A percentile compares a stretch with the other conserved stretches of the same genome.
Conservation (phyloP, 73 alveolate species). For the Durusdinium trenchii region DNA sequence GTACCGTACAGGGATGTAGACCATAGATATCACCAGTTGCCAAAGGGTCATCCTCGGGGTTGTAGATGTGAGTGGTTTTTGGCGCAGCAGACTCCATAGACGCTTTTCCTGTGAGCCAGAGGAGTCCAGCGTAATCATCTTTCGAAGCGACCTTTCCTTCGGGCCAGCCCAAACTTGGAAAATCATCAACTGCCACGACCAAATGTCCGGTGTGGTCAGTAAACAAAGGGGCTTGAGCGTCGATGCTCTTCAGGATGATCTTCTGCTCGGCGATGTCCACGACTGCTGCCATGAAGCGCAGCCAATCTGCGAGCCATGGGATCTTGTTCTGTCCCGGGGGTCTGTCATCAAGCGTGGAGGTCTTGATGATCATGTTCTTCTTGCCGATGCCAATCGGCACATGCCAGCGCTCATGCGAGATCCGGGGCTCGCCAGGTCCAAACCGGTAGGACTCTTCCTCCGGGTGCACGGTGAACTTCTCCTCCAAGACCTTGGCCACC, state of each 20-base stretch:
- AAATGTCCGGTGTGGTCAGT: background rate
- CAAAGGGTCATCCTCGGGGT: conserved; percentile 11
- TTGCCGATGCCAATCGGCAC: conserved; percentile 23
- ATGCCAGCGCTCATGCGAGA: background rate
- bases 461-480: background rate
- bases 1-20: background rate
- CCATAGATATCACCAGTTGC: background rate
- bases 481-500: background rate
- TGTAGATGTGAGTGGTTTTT: conserved; percentile 8
- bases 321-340: background rate
- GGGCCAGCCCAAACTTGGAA: background rate
- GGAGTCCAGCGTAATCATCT: conserved; percentile 2
- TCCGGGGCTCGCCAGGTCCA: conserved; percentile 20
- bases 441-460: conserved; percentile 33
- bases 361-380: background rate
- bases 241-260: background rate
- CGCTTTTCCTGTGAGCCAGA: background rate
- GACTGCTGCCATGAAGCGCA: background rate
- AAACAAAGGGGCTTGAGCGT: background rate
- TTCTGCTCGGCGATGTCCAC: background rate
- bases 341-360: background rate
- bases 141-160: background rate
- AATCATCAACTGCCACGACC: conserved; percentile 17
- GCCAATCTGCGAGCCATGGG: background rate
- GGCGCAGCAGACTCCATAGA: background rate